phyloP scores from a whole-genome alignment of 2,329 filamentous ascomycete genomes.

The Grosmannia penicillata region DNA sequence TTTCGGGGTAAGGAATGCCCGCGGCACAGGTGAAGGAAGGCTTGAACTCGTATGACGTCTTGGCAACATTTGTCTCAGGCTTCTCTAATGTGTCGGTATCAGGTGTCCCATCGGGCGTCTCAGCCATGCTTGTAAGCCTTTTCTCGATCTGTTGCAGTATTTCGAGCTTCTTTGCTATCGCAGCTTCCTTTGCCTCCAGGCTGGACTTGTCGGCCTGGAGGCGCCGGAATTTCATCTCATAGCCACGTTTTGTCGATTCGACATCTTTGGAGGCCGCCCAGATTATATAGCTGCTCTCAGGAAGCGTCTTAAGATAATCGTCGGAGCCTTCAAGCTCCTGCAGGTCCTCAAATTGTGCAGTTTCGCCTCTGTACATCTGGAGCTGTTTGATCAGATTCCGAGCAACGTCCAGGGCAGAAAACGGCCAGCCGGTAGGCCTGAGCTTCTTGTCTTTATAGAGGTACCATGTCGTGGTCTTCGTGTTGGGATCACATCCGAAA shows the following conservation, averaged over 20 bases:
- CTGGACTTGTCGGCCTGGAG: no score
- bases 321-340: conserved; percentile 23
- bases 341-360: conserved; percentile 12
- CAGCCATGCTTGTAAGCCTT: conserved; percentile 39
- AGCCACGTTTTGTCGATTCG: conserved; percentile 16
- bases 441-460: conserved; percentile 18
- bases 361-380: conserved; percentile 25
- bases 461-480: conserved; percentile 28
- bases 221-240: conserved; percentile 13
- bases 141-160: conserved; percentile 41
- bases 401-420: conserved; percentile 43
- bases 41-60: conserved; percentile 25
- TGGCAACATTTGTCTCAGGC: neutral
- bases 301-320: conserved; percentile 36
- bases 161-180: conserved; percentile 33
- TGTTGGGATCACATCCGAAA: conserved; percentile 51
- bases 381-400: conserved; percentile 35
- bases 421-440: conserved; percentile 18
- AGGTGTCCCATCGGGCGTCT: conserved; percentile 52
- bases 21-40: conserved; percentile 38
- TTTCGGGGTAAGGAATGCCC: conserved; percentile 42
- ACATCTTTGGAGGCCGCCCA: conserved; percentile 26
- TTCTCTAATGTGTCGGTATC: conserved; percentile 39
- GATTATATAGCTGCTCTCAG: conserved; percentile 43
- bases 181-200: conserved; percentile 36